These are phyloP conservation scores for Medicago arabica DNA, from an alignment of 306 rosid genomes.

Conservation along the genomic window DNA sequence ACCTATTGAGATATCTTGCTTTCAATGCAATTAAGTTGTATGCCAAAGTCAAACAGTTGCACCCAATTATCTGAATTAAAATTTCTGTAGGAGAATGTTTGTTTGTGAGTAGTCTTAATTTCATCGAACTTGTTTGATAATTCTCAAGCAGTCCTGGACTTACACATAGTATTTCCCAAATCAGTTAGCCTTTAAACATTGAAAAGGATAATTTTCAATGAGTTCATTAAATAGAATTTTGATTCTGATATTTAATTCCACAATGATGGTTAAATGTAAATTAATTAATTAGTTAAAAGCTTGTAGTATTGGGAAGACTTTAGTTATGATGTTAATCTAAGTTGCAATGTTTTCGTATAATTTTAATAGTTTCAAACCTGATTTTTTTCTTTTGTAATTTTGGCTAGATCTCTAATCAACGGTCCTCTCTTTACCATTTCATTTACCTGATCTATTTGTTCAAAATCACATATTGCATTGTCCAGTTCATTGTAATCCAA, in stretches of 20 bases:
- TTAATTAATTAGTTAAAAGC: background rate
- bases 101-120: slow-evolving; percentile 4
- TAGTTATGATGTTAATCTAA: slow-evolving; percentile 16
- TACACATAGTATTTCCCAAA: slow-evolving; percentile 12
- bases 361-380: background rate
- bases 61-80: slow-evolving; percentile 29
- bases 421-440: slow-evolving; percentile 19
- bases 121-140: slow-evolving; percentile 10
- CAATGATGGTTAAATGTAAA: slow-evolving; percentile 20
- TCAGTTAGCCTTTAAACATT: slow-evolving; percentile 11
- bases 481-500: slow-evolving; percentile 18
- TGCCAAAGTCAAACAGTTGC: slow-evolving; percentile 23
- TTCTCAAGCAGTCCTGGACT: slow-evolving; percentile 26
- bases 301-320: slow-evolving; percentile 9
- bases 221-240: slow-evolving; percentile 24
- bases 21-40: slow-evolving; percentile 34
- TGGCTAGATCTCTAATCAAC: background rate
- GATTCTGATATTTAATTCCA: slow-evolving; percentile 29
- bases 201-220: background rate
- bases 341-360: background rate
- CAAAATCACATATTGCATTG: slow-evolving; percentile 24
- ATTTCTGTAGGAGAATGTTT: slow-evolving; percentile 14
- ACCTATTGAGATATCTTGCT: slow-evolving; percentile 26
- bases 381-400: background rate
- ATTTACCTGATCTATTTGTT: slow-evolving; percentile 16